phyloP scores from a whole-genome alignment of 2,329 filamentous ascomycete genomes.

The Diaporthe helianthi region DNA sequence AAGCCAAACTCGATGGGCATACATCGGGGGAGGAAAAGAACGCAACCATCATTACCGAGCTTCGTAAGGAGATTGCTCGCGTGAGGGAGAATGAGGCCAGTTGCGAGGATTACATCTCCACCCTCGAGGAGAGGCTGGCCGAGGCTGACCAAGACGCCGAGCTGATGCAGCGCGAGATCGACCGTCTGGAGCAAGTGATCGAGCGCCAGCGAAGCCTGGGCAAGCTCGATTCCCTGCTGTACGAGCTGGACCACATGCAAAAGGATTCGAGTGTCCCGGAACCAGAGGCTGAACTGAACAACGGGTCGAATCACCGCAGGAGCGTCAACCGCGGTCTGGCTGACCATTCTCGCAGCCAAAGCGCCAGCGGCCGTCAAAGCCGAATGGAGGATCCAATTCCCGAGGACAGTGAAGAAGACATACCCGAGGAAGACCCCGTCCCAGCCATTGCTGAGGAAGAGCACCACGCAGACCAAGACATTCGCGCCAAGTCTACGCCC shows the following conservation, averaged over 20 bases:
- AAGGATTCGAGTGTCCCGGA: constrained; percentile 59
- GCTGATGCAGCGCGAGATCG: constrained; percentile 95
- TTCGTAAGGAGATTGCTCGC: constrained; percentile 89
- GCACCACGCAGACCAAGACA: constrained; percentile 43
- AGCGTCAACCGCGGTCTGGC: constrained; percentile 49
- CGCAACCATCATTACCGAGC: constrained; percentile 79
- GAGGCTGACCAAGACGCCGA: constrained; percentile 96
- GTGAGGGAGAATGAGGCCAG: constrained; percentile 88
- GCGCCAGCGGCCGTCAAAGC: constrained; percentile 60
- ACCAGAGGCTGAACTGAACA: constrained; percentile 45
- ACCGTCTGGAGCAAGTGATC: constrained; percentile 91
- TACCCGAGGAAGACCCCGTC: constrained; percentile 34
- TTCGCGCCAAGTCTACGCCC: constrained; percentile 42
- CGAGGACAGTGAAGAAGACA: constrained; percentile 56
- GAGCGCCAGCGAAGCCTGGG: constrained; percentile 94
- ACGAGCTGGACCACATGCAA: constrained; percentile 84
- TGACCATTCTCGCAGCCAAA: constrained; percentile 62
- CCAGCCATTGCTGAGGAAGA: constrained; percentile 40
- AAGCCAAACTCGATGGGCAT: constrained; percentile 88
- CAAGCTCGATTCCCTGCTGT: constrained; percentile 89
- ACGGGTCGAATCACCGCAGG: constrained; percentile 53
- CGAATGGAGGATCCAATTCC: constrained; percentile 62
- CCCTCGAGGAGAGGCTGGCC: constrained; percentile 90
- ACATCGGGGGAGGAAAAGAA: constrained; percentile 94
- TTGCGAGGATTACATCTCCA: constrained; percentile 96